Conservation (phyloP, 108 stramenopile genomes). For the Fragilariopsis cylindrus region DNA sequence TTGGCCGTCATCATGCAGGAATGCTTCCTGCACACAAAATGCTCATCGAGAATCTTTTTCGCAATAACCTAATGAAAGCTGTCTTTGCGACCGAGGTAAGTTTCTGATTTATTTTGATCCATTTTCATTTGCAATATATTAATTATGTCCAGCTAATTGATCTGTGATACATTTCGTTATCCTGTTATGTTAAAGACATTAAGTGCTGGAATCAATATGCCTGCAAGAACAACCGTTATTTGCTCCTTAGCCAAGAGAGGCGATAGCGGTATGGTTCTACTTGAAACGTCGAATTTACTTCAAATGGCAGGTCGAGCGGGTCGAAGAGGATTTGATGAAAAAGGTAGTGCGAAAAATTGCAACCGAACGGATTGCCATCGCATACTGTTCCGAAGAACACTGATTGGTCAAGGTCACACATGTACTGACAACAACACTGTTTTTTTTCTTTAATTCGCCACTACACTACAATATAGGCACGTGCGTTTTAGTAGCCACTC, state of each 20-base stretch:
- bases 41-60: slow-evolving; percentile 87
- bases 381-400: neutral
- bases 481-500: slow-evolving; percentile 77
- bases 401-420: neutral
- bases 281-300: slow-evolving; percentile 79
- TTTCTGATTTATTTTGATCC: neutral
- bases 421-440: slow-evolving; percentile 33
- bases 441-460: no score
- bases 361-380: neutral
- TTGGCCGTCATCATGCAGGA: slow-evolving; percentile 93
- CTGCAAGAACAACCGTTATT: slow-evolving; percentile 82
- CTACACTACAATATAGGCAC: slow-evolving; percentile 37
- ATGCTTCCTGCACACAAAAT: slow-evolving; percentile 90
- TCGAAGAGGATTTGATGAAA: slow-evolving; percentile 66
- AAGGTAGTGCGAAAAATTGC: neutral
- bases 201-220: slow-evolving; percentile 94
- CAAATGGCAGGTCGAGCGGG: slow-evolving; percentile 93
- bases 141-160: neutral
- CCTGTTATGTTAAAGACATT: slow-evolving; percentile 48
- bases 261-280: slow-evolving; percentile 56
- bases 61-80: slow-evolving; percentile 81
- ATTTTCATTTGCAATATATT: neutral
- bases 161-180: no score
- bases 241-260: slow-evolving; percentile 86
- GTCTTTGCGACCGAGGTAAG: slow-evolving; percentile 89